Conservation (phyloP, 2,329 filamentous ascomycete species). For the Sphaceloma murrayae region DNA sequence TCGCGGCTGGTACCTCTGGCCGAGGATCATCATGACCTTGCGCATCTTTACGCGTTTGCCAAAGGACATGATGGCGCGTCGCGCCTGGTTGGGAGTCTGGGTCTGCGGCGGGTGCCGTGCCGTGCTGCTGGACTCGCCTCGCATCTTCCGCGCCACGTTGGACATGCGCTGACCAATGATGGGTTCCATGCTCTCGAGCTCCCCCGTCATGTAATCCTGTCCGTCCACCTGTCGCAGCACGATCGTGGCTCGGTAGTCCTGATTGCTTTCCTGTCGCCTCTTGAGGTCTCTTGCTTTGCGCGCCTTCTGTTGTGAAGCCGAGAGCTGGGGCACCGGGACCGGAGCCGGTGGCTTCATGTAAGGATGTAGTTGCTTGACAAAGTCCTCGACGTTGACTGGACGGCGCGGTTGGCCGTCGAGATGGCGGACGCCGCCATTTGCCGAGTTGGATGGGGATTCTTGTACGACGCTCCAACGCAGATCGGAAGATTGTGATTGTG, state of each 20-base stretch:
- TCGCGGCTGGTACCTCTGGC: not conserved
- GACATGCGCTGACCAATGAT: conserved; percentile 20
- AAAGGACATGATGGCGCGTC: not conserved
- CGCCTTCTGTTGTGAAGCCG: conserved; percentile 32
- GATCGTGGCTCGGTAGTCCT: conserved; percentile 12
- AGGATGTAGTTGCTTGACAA: conserved; percentile 49
- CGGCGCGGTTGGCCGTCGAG: conserved; percentile 27
- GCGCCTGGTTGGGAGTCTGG: conserved; percentile 1
- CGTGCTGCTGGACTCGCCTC: not conserved
- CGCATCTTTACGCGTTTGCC: conserved; percentile 8
- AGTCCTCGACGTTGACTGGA: conserved; percentile 31
- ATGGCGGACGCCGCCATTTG: conserved; percentile 27
- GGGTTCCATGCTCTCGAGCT: conserved; percentile 17
- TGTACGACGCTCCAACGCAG: conserved; percentile 32
- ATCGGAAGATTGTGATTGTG: conserved; percentile 29
- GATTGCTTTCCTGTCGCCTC: not conserved
- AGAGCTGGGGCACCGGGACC: conserved; percentile 39
- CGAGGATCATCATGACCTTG: conserved; percentile 6
- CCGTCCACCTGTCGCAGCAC: conserved; percentile 10
- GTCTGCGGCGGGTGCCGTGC: conserved; percentile 7
- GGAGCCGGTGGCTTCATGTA: conserved; percentile 81
- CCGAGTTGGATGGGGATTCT: conserved; percentile 27
- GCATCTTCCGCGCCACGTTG: conserved; percentile 10
- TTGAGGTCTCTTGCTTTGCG: conserved; percentile 19
- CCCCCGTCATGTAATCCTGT: conserved; percentile 16